Percentiles rank a stretch among this genome's conserved stretches.
phyloP scores from a whole-genome alignment of 1,284 basidiomycete genomes.

The Tetrapyrgos nigripes region DNA sequence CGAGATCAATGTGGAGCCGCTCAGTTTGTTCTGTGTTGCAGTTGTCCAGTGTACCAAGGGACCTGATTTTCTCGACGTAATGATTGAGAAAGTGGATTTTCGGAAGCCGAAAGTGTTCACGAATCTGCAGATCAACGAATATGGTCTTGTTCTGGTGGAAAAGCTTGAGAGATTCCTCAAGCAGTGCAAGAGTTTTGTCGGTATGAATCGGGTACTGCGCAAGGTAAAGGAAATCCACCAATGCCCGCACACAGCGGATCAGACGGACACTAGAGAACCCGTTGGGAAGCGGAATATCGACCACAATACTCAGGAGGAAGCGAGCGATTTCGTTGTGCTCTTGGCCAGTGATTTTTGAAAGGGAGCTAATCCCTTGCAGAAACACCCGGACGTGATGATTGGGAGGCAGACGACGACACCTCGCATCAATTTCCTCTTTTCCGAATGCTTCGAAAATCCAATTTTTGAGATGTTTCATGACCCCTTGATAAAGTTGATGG shows the following conservation, averaged over 20 bases:
- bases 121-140: conserved; percentile 19
- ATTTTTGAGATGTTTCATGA: not conserved
- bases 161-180: conserved; percentile 23
- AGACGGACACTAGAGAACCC: not conserved
- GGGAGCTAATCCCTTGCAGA: conserved; percentile 43
- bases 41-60: conserved; percentile 12
- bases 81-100: conserved; percentile 28
- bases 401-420: conserved; percentile 32
- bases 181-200: conserved; percentile 22
- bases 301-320: not conserved
- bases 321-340: conserved; percentile 26
- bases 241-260: conserved; percentile 10
- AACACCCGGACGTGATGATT: conserved; percentile 36
- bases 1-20: conserved; percentile 33
- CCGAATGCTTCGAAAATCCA: not conserved
- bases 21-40: conserved; percentile 22
- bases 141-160: conserved; percentile 32
- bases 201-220: conserved; percentile 3
- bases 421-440: conserved; percentile 15
- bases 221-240: conserved; percentile 4
- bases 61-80: conserved; percentile 13
- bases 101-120: conserved; percentile 23
- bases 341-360: conserved; percentile 33
- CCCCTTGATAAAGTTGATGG: too few relatives aligned
- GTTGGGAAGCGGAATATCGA: not conserved